These are phyloP conservation scores for Dactylorhiza incarnata DNA, from an alignment of 106 monocot genomes.

Conservation along the genomic window DNA sequence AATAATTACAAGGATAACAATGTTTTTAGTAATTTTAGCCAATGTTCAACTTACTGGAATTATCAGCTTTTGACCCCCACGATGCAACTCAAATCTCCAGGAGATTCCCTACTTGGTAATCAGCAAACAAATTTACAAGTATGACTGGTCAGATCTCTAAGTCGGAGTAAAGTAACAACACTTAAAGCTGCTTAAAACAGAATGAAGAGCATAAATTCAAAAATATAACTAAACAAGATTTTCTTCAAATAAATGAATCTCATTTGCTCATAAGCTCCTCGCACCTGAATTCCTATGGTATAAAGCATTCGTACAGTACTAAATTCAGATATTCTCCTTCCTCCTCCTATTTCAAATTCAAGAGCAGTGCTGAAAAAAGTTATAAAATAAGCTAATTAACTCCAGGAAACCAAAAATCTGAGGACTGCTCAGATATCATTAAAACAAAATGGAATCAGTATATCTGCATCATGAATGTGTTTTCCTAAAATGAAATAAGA, in stretches of 20 bases:
- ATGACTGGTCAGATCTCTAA: neutral
- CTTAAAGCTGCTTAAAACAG: neutral
- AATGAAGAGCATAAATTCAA: neutral
- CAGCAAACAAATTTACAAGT: conserved; percentile 3
- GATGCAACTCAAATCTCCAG: conserved; percentile 90
- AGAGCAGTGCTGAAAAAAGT: conserved; percentile 61
- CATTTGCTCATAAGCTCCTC: neutral
- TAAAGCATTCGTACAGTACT: conserved; percentile 77
- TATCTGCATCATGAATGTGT: neutral
- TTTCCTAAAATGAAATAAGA: neutral
- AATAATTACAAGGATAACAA: neutral
- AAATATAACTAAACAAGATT: conserved; percentile 6
- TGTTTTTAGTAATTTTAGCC: neutral
- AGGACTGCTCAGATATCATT: neutral
- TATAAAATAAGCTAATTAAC: neutral
- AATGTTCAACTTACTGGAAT: conserved; percentile 61
- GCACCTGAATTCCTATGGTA: conserved; percentile 84
- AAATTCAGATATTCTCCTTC: conserved; percentile 83
- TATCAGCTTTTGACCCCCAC: conserved; percentile 81
- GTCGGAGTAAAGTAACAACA: neutral
- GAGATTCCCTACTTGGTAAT: conserved; percentile 51
- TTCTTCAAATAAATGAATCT: neutral
- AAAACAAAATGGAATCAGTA: neutral
- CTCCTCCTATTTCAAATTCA: conserved; percentile 93
- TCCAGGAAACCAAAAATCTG: neutral